These are phyloP conservation scores for Pythium rhizo-oryzae DNA, from an alignment of 352 stramenopile species.

Conservation along the genomic window DNA sequence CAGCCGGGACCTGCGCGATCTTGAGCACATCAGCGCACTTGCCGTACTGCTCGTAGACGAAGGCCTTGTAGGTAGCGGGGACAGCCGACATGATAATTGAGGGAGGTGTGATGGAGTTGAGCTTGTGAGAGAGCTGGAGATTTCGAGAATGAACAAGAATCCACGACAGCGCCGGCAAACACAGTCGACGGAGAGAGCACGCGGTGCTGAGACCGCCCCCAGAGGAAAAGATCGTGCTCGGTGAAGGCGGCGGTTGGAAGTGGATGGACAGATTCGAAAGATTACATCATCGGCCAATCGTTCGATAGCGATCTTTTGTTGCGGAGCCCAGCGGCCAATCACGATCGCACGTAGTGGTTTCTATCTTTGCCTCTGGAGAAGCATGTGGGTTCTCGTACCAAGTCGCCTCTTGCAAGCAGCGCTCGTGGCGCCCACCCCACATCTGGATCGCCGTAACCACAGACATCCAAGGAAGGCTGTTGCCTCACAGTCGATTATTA, in stretches of 20 bases:
- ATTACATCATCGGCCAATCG: neutral
- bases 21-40: conserved; percentile 16
- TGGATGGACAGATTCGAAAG: neutral
- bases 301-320: neutral
- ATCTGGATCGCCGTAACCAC: too few relatives aligned
- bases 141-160: neutral
- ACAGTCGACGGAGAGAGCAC: neutral
- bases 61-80: conserved; percentile 27
- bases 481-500: too few relatives aligned
- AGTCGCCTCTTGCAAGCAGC: too few relatives aligned
- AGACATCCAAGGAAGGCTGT: too few relatives aligned
- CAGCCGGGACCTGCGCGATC: conserved; percentile 16
- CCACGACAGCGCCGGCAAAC: neutral
- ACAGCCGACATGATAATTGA: conserved; percentile 8
- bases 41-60: conserved; percentile 27
- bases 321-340: neutral
- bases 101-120: neutral
- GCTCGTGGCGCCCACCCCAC: too few relatives aligned
- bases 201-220: neutral
- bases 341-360: too few relatives aligned
- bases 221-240: neutral
- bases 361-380: too few relatives aligned
- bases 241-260: too few relatives aligned
- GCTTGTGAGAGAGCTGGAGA: neutral
- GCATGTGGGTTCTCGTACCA: too few relatives aligned